These are phyloP conservation scores for Penicillium glabrum DNA, from an alignment of 2,329 filamentous ascomycete genomes.

Conservation along the genomic window DNA sequence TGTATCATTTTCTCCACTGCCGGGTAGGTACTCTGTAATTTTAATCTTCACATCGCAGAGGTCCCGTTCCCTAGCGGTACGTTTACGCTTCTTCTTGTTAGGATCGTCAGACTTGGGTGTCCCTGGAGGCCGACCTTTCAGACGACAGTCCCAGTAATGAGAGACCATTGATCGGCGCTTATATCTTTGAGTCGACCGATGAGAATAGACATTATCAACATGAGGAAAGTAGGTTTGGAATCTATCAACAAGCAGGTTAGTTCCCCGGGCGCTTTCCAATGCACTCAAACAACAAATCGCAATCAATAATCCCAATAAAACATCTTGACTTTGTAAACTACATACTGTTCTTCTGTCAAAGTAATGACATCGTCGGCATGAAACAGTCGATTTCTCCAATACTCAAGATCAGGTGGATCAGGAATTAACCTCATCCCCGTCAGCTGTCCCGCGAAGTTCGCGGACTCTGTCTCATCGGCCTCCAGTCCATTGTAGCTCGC, in stretches of 20 bases:
- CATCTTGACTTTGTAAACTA: constrained; percentile 1
- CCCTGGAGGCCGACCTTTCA: constrained; percentile 76
- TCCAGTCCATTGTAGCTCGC: constrained; percentile 16
- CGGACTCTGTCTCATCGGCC: constrained; percentile 8
- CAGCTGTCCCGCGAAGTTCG: constrained; percentile 27
- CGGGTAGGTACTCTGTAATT: constrained; percentile 73
- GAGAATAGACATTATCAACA: constrained; percentile 81
- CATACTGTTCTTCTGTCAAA: constrained; percentile 71
- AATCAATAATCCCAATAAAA: background rate
- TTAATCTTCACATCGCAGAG: constrained; percentile 88
- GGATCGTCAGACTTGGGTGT: constrained; percentile 78
- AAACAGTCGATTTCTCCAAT: constrained; percentile 72
- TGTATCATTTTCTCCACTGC: constrained; percentile 27
- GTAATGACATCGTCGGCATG: constrained; percentile 72
- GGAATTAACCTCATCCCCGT: constrained; percentile 56
- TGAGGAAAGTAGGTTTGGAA: constrained; percentile 81
- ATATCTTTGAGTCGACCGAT: constrained; percentile 76
- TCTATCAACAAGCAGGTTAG: constrained; percentile 40
- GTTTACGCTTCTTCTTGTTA: constrained; percentile 78
- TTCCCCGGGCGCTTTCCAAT: background rate
- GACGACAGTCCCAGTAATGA: constrained; percentile 81
- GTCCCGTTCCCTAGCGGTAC: constrained; percentile 70
- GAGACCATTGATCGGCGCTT: constrained; percentile 81
- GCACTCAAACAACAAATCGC: background rate
- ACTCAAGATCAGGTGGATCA: constrained; percentile 65